phyloP scores from a whole-genome alignment of 2,329 filamentous ascomycete species.

The Aureobasidium namibiae region DNA sequence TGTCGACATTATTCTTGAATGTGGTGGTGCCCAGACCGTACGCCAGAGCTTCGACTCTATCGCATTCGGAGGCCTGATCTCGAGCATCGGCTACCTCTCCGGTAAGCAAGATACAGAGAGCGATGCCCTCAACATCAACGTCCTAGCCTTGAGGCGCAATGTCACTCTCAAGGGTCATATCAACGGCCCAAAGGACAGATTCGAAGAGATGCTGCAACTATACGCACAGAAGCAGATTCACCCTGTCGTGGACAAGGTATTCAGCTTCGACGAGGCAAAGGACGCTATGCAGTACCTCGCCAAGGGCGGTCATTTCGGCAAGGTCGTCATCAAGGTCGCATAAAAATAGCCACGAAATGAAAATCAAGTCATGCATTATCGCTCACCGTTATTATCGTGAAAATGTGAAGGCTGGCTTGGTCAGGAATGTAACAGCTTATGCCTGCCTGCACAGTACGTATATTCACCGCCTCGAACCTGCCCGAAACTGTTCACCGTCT shows the following conservation, averaged over 20 bases:
- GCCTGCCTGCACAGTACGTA: background rate
- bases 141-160: conserved; percentile 44
- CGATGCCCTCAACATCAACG: conserved; percentile 52
- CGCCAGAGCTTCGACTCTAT: conserved; percentile 36
- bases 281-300: conserved; percentile 36
- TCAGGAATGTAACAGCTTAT: background rate
- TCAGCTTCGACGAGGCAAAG: conserved; percentile 34
- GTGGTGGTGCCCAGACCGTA: conserved; percentile 43
- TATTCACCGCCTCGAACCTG: background rate
- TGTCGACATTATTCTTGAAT: conserved; percentile 44
- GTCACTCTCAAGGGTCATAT: conserved; percentile 51
- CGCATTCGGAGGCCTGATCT: conserved; percentile 34
- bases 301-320: conserved; percentile 37
- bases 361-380: conserved; percentile 1
- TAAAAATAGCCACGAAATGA: conserved; percentile 9
- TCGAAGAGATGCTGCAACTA: conserved; percentile 35
- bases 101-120: conserved; percentile 48
- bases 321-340: conserved; percentile 30
- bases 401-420: background rate
- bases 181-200: conserved; percentile 53
- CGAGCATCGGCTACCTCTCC: conserved; percentile 38
- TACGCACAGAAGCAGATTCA: conserved; percentile 34
- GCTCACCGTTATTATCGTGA: background rate
- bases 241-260: conserved; percentile 34
- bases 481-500: background rate